Conservation (phyloP, 805 yeast genomes). For the Groenewaldozyma salmanticensis region DNA sequence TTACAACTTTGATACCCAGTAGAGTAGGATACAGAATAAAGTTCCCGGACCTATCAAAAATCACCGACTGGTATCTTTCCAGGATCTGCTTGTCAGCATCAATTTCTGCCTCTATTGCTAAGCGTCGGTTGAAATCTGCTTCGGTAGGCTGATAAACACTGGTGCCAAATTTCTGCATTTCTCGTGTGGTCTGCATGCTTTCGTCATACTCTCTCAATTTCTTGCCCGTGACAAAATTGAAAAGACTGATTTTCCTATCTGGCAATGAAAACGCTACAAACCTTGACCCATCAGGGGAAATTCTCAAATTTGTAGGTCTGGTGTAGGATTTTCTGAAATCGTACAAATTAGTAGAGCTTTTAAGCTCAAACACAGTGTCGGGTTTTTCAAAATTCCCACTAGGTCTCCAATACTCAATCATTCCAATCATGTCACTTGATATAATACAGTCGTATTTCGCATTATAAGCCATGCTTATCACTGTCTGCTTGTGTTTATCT, state of each 20-base stretch:
- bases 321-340: constrained; percentile 29
- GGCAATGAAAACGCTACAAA: constrained; percentile 24
- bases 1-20: constrained; percentile 26
- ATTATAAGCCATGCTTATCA: constrained; percentile 20
- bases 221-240: constrained; percentile 30
- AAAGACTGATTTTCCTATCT: constrained; percentile 27
- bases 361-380: constrained; percentile 25
- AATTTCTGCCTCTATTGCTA: constrained; percentile 21
- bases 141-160: constrained; percentile 15
- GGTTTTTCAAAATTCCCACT: constrained; percentile 17
- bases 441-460: constrained; percentile 20
- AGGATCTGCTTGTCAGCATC: constrained; percentile 3
- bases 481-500: constrained; percentile 21
- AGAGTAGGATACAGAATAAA: constrained; percentile 23
- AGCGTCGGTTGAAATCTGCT: constrained; percentile 22
- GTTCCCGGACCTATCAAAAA: constrained; percentile 26
- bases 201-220: constrained; percentile 25
- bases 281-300: constrained; percentile 23
- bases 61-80: neutral
- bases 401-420: constrained; percentile 31
- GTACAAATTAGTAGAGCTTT: constrained; percentile 33
- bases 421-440: constrained; percentile 25
- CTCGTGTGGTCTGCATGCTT: constrained; percentile 15
- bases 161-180: constrained; percentile 23
- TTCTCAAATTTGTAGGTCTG: constrained; percentile 16